Evolutionary conservation across 1,139 yeast species (phyloP).

Genomic region (Debaryomyces nepalensis): DNA sequence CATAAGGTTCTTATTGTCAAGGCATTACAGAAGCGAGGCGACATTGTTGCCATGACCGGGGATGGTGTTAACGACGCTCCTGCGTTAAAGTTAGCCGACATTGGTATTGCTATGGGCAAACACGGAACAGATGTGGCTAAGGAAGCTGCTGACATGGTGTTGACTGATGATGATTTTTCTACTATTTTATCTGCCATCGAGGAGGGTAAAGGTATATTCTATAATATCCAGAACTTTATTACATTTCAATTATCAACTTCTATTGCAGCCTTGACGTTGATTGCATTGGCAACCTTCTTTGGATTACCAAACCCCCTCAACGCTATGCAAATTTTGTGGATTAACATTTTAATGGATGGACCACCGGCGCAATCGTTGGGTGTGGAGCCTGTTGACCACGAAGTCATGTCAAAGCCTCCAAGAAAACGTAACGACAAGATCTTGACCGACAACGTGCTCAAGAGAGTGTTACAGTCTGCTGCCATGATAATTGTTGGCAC

Average conservation of each 20-base stretch:
- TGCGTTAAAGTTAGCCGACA: slow-evolving; percentile 95
- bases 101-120: slow-evolving; percentile 96
- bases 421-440: slow-evolving; percentile 84
- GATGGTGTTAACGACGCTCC: slow-evolving; percentile 99
- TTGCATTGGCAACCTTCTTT: slow-evolving; percentile 84
- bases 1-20: slow-evolving; percentile 91
- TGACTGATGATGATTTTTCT: slow-evolving; percentile 94
- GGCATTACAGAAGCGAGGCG: slow-evolving; percentile 91
- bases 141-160: slow-evolving; percentile 97
- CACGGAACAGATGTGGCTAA: slow-evolving; percentile 98
- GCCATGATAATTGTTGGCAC: slow-evolving; percentile 76
- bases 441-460: slow-evolving; percentile 67
- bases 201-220: slow-evolving; percentile 96
- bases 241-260: slow-evolving; percentile 95
- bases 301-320: slow-evolving; percentile 94
- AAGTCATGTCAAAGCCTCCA: slow-evolving; percentile 94
- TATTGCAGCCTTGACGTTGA: slow-evolving; percentile 88
- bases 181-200: slow-evolving; percentile 91
- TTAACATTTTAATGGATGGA: slow-evolving; percentile 96
- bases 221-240: slow-evolving; percentile 89
- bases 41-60: slow-evolving; percentile 98
- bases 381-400: slow-evolving; percentile 95
- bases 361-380: slow-evolving; percentile 99
- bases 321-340: slow-evolving; percentile 98
- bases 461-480: slow-evolving; percentile 77